Percentiles rank a stretch among this genome's conserved stretches.
Evolutionary conservation across 1,284 basidiomycete genomes (phyloP).

Genomic region (Afroboletus lepidellus): DNA sequence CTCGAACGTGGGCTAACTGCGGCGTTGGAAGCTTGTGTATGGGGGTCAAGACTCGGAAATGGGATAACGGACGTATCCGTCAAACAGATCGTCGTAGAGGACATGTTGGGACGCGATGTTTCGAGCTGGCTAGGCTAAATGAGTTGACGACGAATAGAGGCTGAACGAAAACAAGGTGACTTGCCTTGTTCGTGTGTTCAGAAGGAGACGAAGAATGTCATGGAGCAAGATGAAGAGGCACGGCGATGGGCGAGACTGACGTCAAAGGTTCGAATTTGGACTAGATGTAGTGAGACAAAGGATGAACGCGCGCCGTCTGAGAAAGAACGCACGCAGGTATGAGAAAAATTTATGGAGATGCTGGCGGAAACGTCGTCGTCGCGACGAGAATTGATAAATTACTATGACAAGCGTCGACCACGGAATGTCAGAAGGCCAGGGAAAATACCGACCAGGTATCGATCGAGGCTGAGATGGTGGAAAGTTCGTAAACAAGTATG

Average conservation of each 20-base stretch:
- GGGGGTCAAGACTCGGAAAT: constrained; percentile 31
- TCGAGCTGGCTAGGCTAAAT: constrained; percentile 2
- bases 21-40: constrained; percentile 46
- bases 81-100: constrained; percentile 27
- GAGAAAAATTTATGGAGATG: constrained; percentile 6
- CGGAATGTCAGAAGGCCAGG: background rate
- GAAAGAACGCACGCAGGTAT: constrained; percentile 12
- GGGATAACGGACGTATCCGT: constrained; percentile 40
- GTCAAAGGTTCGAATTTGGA: constrained; percentile 16
- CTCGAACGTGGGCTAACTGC: constrained; percentile 45
- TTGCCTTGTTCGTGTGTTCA: constrained; percentile 14
- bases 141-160: background rate
- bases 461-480: background rate
- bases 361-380: constrained; percentile 7
- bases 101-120: constrained; percentile 19
- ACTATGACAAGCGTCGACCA: constrained; percentile 20
- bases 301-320: background rate
- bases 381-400: constrained; percentile 16
- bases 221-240: constrained; percentile 12
- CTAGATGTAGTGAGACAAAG: constrained; percentile 15
- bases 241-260: background rate
- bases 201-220: constrained; percentile 19
- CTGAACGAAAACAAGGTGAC: background rate
- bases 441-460: constrained; percentile 12
- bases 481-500: constrained; percentile 20